Percentiles rank a stretch among this genome's conserved stretches.
phyloP scores from a whole-genome alignment of 2,329 filamentous ascomycete species.

The Ceratocystiopsis sp. region DNA sequence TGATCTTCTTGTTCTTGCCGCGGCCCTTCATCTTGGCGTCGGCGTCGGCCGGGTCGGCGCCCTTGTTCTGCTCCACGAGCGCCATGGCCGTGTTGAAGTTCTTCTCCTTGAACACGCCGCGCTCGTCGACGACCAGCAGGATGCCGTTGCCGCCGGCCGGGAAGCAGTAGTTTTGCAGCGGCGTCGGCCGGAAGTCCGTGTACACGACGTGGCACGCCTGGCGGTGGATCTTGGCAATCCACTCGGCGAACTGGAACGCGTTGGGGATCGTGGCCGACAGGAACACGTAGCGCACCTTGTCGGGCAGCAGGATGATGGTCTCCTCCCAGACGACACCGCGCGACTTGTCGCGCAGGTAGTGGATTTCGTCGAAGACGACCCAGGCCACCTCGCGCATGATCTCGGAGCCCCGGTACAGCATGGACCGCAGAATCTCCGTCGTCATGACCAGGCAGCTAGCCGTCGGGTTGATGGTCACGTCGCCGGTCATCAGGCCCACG shows the following conservation, averaged over 20 bases:
- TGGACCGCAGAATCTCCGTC: constrained; percentile 95
- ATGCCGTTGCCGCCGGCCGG: constrained; percentile 85
- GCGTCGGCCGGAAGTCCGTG: constrained; percentile 93
- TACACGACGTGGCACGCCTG: constrained; percentile 98
- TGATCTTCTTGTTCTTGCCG: constrained; percentile 81
- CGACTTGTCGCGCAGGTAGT: constrained; percentile 90
- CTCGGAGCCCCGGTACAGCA: constrained; percentile 94
- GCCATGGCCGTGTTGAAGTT: constrained; percentile 97
- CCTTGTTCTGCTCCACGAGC: constrained; percentile 73
- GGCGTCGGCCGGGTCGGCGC: constrained; percentile 63
- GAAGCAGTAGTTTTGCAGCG: constrained; percentile 95
- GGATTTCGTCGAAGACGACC: constrained; percentile 97
- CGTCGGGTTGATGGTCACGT: constrained; percentile 97
- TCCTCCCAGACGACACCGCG: constrained; percentile 98
- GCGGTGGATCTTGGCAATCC: constrained; percentile 95
- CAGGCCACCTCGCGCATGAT: constrained; percentile 99
- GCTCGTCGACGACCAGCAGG: constrained; percentile 88
- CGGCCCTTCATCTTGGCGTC: constrained; percentile 69
- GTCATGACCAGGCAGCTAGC: constrained; percentile 98
- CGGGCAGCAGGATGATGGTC: constrained; percentile 91
- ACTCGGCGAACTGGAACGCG: constrained; percentile 97
- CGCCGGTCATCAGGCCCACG: constrained; percentile 94
- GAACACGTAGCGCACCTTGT: constrained; percentile 98
- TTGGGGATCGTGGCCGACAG: constrained; percentile 96
- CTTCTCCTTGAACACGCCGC: constrained; percentile 86